Conservation (phyloP, 495 filamentous ascomycete genomes). For the Saxophila tyrrhenica region DNA sequence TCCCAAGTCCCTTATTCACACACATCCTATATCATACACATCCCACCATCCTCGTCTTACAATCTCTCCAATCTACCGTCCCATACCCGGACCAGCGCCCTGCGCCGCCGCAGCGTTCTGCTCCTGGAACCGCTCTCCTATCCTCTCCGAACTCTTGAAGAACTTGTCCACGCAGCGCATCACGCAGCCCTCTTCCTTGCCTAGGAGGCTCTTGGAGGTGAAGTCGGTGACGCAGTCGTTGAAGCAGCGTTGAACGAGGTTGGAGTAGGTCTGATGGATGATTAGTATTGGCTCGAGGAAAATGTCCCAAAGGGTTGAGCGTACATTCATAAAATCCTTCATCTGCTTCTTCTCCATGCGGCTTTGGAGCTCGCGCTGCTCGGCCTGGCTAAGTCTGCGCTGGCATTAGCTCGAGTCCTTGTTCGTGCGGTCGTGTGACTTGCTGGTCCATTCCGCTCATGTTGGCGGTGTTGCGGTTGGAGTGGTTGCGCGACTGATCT, state of each 20-base stretch:
- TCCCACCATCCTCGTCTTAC: not conserved
- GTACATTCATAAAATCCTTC: constrained; percentile 95
- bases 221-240: constrained; percentile 96
- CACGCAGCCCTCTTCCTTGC: constrained; percentile 79
- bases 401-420: constrained; percentile 3
- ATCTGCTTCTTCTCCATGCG: constrained; percentile 95
- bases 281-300: too few relatives aligned
- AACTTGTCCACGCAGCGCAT: constrained; percentile 92
- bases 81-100: constrained; percentile 33
- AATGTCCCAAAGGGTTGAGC: constrained; percentile 24
- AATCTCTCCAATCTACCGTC: not conserved
- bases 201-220: constrained; percentile 83
- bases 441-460: constrained; percentile 13
- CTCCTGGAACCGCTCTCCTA: constrained; percentile 89
- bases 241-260: constrained; percentile 91
- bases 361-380: constrained; percentile 81
- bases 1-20: not conserved
- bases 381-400: constrained; percentile 58
- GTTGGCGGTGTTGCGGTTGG: not conserved
- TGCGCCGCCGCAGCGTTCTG: constrained; percentile 82
- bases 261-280: constrained; percentile 74
- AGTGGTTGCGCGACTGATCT: not conserved
- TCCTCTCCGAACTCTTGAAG: constrained; percentile 71
- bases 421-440: constrained; percentile 11
- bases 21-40: not conserved